Percentiles rank a stretch among this genome's conserved stretches.
Evolutionary conservation across 495 filamentous ascomycete species (phyloP).

Genomic region (Parachaetomium inaequale): DNA sequence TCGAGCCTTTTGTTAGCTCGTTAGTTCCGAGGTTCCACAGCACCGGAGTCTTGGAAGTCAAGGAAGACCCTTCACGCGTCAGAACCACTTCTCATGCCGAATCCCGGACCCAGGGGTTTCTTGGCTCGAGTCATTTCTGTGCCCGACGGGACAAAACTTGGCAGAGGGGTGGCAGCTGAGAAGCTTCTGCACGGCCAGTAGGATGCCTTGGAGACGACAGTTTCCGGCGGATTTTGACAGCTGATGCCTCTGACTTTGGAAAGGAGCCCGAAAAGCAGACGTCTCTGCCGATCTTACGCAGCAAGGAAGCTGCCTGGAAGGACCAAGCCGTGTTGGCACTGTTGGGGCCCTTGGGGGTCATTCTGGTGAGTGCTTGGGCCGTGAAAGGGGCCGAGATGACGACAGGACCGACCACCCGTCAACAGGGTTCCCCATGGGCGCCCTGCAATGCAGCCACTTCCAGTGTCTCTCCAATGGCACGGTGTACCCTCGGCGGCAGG

Average conservation of each 20-base stretch:
- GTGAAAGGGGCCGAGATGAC: conserved; percentile 9
- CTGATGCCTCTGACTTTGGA: background rate
- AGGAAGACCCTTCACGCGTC: background rate
- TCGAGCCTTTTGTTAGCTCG: background rate
- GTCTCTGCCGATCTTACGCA: background rate
- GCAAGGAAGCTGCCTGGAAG: conserved; percentile 13
- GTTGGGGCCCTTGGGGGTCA: too few relatives aligned
- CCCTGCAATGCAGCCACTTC: conserved; percentile 17
- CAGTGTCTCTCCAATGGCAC: conserved; percentile 3
- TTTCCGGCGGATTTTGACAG: background rate
- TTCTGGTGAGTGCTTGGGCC: conserved; percentile 3
- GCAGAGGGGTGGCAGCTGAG: background rate
- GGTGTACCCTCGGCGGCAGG: background rate
- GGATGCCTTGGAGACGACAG: background rate
- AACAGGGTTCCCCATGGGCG: background rate
- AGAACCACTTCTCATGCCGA: background rate
- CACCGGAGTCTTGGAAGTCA: background rate
- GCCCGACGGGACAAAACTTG: conserved; percentile 3
- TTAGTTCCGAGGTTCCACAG: background rate
- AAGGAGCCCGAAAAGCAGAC: background rate
- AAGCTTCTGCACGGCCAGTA: background rate
- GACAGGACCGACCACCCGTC: conserved; percentile 4
- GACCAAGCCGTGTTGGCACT: background rate
- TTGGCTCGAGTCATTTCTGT: conserved; percentile 10
- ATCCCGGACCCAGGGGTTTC: background rate